These are phyloP conservation scores for Fusarium redolens DNA, from an alignment of 2,329 filamentous ascomycete species.

Conservation along the genomic window DNA sequence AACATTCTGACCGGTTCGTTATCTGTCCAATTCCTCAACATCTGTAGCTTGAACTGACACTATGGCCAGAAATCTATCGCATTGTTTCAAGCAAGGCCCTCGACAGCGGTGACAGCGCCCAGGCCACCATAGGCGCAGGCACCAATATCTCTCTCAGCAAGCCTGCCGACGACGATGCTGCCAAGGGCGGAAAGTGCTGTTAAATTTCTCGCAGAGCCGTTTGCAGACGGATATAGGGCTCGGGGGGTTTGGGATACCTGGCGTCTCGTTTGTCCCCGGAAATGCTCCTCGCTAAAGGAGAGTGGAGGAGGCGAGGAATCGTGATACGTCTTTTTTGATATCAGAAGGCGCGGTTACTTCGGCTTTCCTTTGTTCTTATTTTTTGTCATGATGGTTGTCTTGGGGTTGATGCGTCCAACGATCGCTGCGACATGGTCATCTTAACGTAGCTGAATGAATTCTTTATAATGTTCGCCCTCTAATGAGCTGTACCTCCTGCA, in stretches of 20 bases:
- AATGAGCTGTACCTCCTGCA: neutral
- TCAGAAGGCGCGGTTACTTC: slow-evolving; percentile 56
- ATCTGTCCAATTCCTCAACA: neutral
- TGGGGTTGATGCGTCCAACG: slow-evolving; percentile 53
- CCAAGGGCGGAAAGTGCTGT: slow-evolving; percentile 86
- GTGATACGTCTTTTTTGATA: slow-evolving; percentile 54
- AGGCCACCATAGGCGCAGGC: slow-evolving; percentile 82
- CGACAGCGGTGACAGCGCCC: slow-evolving; percentile 85
- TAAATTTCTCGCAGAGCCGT: slow-evolving; percentile 57
- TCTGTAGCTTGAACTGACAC: slow-evolving; percentile 18
- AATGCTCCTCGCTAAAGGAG: slow-evolving; percentile 50
- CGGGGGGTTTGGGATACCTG: slow-evolving; percentile 48
- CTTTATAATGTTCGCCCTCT: slow-evolving; percentile 48
- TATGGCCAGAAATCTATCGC: slow-evolving; percentile 88
- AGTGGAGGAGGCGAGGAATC: slow-evolving; percentile 50
- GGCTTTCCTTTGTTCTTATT: slow-evolving; percentile 55
- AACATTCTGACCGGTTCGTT: slow-evolving; percentile 95
- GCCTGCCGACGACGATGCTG: slow-evolving; percentile 78
- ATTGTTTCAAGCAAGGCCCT: slow-evolving; percentile 98
- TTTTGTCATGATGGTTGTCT: slow-evolving; percentile 52
- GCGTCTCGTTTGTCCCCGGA: slow-evolving; percentile 50
- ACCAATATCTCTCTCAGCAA: slow-evolving; percentile 90
- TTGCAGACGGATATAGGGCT: slow-evolving; percentile 44
- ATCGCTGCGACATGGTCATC: slow-evolving; percentile 51
- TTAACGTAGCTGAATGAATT: slow-evolving; percentile 55